Base-by-base conservation (phyloP, 2,329 filamentous ascomycete genomes). In the Diaporthe sp. region DNA sequence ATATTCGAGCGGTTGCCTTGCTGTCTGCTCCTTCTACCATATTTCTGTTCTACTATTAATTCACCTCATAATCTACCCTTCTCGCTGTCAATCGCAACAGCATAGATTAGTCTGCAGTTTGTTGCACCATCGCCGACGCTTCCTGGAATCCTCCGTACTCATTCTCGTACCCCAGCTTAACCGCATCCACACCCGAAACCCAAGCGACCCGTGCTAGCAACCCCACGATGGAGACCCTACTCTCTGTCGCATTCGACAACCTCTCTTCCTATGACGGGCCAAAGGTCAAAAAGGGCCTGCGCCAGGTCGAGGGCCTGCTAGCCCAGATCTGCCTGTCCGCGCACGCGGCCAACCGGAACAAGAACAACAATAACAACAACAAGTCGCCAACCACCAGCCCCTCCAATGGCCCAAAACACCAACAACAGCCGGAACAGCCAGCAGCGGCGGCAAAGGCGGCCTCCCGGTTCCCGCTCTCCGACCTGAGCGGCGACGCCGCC, bases 241-340 rank as follows among this genome's bases (percentile, higher is more conserved):
- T 98, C 74, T 97, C 95, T 59, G 92, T 98, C 83, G 95, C 96
- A 77, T 98, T 98, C 85, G 96, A 98, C 87, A 98, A 98, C 85
- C 93, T 98, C 78, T 97, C 96, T 77, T 98, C 96, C 67, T 96
- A 96, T 84, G 95, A 98, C 81, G 92, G 93, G 75, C 89, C 90
- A 83, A 98, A 98, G 87, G 94, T 98, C 82, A 93, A 95, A 80
- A 98, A 98, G 87, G 97, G 96, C 70, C 87, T 98, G 79, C 94
- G 95, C 79, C 96, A 98, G 86, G 95, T 98, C 78, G 96, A 98
- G 86, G 95, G 95, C 44, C 90, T 98, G 61, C 90, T 98, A 69
- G 96, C 96, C 31, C 96, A 98, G 85, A 97, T 98, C 86, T 98
- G 96, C 85, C 92, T 98, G 55, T 94, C 94, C 10, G 84, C 86